Evolutionary conservation across 495 filamentous ascomycete genomes (phyloP).

Genomic region (Aspergillus avenaceus): DNA sequence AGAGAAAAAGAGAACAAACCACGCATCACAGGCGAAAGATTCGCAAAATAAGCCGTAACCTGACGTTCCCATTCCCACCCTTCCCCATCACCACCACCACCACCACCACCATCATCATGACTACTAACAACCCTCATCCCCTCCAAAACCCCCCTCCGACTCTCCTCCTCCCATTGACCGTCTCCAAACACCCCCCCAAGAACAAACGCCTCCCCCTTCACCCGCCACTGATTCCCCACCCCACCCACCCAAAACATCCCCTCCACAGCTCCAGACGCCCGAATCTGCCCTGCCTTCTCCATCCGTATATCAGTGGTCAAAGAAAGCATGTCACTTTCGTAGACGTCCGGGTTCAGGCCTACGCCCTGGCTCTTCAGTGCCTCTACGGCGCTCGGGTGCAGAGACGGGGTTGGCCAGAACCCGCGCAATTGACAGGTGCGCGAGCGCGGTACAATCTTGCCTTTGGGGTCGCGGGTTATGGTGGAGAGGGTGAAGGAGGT

Average conservation of each 20-base stretch:
- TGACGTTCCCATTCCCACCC: constrained; percentile 70
- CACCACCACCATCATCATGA: constrained; percentile 24
- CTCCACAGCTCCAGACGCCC: constrained; percentile 57
- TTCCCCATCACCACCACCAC: constrained; percentile 13
- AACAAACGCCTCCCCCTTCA: constrained; percentile 71
- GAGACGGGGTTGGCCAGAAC: constrained; percentile 62
- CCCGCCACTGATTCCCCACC: constrained; percentile 73
- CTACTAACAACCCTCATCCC: constrained; percentile 21
- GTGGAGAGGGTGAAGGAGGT: constrained; percentile 76
- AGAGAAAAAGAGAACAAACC: constrained; percentile 36
- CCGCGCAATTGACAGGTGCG: constrained; percentile 75
- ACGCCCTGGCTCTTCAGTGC: constrained; percentile 55
- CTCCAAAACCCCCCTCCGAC: constrained; percentile 40
- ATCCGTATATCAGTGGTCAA: constrained; percentile 88
- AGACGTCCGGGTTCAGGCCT: constrained; percentile 58
- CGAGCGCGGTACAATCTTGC: constrained; percentile 50
- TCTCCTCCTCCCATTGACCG: constrained; percentile 43
- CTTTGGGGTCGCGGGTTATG: constrained; percentile 41
- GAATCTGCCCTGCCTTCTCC: constrained; percentile 71
- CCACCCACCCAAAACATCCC: constrained; percentile 79
- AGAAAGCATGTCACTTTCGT: constrained; percentile 68
- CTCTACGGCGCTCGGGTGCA: constrained; percentile 51
- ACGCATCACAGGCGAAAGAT: constrained; percentile 70
- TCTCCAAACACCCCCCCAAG: constrained; percentile 52
- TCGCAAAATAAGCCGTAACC: constrained; percentile 82